Conservation (phyloP, 345 rosid species). For the Populus deltoides region DNA sequence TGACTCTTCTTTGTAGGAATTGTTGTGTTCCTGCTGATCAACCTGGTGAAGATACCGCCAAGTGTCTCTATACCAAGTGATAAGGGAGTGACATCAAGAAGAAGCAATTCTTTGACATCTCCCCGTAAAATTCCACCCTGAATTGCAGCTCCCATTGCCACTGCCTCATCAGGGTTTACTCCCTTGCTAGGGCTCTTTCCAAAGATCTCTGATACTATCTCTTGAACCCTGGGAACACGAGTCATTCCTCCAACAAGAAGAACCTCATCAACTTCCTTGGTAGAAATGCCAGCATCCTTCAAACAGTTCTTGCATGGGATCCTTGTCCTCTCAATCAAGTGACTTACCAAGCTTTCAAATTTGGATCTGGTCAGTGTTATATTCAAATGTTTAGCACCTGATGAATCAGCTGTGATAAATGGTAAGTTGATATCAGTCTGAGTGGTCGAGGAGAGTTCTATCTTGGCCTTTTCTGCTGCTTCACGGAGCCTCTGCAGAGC, state of each 20-base stretch:
- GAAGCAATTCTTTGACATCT: slow-evolving; percentile 33
- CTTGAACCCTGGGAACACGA: slow-evolving; percentile 37
- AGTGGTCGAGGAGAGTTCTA: slow-evolving; percentile 35
- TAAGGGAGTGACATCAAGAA: slow-evolving; percentile 31
- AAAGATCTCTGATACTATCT: slow-evolving; percentile 20
- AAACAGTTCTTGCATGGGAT: slow-evolving; percentile 30
- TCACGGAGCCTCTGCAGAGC: slow-evolving; percentile 40
- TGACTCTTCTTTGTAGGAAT: slow-evolving; percentile 35
- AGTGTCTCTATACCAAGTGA: slow-evolving; percentile 36
- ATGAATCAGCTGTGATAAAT: slow-evolving; percentile 37
- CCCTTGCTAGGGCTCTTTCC: slow-evolving; percentile 35
- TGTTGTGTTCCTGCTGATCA: slow-evolving; percentile 30
- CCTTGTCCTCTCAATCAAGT: slow-evolving; percentile 31
- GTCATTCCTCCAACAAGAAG: slow-evolving; percentile 39
- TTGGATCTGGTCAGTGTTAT: slow-evolving; percentile 31
- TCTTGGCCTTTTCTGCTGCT: slow-evolving; percentile 43
- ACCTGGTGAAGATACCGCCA: slow-evolving; percentile 31
- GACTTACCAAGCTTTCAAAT: slow-evolving; percentile 25
- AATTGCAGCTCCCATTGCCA: slow-evolving; percentile 37
- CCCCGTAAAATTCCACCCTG: slow-evolving; percentile 38
- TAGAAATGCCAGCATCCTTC: slow-evolving; percentile 32
- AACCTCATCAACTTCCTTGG: slow-evolving; percentile 32
- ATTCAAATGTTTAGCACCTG: slow-evolving; percentile 36
- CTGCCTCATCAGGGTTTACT: slow-evolving; percentile 36
- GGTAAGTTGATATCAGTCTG: slow-evolving; percentile 42